Evolutionary conservation across 2,329 filamentous ascomycete species (phyloP), one percentile per base, ranked within the genome.

Genomic region (Westerdykella ornata): DNA sequence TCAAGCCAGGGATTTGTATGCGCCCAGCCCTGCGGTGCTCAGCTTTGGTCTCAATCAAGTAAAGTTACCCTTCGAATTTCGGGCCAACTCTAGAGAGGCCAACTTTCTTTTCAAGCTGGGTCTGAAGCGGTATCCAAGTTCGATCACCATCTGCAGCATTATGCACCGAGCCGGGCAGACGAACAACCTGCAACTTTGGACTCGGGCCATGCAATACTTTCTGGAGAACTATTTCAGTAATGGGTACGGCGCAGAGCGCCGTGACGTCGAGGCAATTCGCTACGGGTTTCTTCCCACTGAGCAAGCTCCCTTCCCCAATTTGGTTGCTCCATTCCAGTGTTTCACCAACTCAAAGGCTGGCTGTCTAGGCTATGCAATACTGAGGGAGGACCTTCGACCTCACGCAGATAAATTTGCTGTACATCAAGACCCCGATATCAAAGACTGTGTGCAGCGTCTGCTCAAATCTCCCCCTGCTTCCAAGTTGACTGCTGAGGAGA

Each of bases 321-420:
- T 95, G 19, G 85, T 88, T 1, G 68, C 75, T 1, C 89, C 90
- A 0, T 78, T 76, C 1, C 77, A 81, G 44, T 96, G 89, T 57
- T 98, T 87, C 59, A 88, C 82, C 1, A 90, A 97, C 52, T 78
- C 83, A 30, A 77, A 77, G 32, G 85, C 86, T 16, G 74, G 82
- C 1, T 72, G 94, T 4, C 74, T 98, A 39, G 87, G 86, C 0
- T 97, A 94, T 56, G 74, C 81, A 18, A 83, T 95, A 14, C 69
- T 98, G 26, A 76, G 79, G 46, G 76, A 70, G 36, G 85, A 92
- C 48, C 73, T 97, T n/a, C 82, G 85, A 45, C 69, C 76, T 9
- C 87, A 97, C 69, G 86, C 88, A 13, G 72, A 75, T 41, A 90
- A 92, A 68, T 88, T 98, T 55, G 89, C 88, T 1, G 88, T 98